Conservation (phyloP, 1,139 yeast genomes). For the Nakaseomyces delphensis region DNA sequence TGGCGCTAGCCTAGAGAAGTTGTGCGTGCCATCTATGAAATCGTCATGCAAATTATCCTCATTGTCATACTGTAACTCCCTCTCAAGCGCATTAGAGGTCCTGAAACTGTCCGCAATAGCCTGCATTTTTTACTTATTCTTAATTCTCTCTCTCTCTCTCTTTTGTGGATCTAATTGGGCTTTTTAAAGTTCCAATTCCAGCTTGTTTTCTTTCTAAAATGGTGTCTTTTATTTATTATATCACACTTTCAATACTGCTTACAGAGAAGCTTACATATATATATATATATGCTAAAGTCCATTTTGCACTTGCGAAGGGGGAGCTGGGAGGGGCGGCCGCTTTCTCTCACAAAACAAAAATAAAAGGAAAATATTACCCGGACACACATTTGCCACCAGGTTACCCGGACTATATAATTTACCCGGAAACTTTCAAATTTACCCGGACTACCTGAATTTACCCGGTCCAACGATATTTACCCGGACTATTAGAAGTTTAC, state of each 20-base stretch:
- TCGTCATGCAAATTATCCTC: conserved; percentile 33
- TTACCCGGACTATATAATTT: neutral
- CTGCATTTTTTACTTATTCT: conserved; percentile 17
- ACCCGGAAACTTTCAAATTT: neutral
- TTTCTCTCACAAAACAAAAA: no score
- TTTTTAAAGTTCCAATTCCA: no score
- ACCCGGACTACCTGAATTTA: neutral
- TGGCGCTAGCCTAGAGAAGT: conserved; percentile 42
- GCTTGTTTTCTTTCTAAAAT: no score
- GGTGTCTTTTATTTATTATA: no score
- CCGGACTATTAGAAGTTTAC: neutral
- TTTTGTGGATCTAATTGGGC: no score
- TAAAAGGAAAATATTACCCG: no score
- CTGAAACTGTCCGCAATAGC: conserved; percentile 28
- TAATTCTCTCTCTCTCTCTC: neutral
- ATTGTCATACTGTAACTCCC: conserved; percentile 24
- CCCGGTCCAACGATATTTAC: neutral
- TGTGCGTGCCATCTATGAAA: conserved; percentile 28
- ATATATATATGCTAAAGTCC: no score
- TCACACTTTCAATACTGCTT: no score
- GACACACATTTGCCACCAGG: neutral
- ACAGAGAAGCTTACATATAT: no score
- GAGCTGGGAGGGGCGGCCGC: no score
- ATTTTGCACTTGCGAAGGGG: no score
- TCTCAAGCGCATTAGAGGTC: conserved; percentile 17